Evolutionary conservation across 2,329 filamentous ascomycete species (phyloP), one percentile per base, ranked within the genome.

Genomic region (Aspergillus versicolor): DNA sequence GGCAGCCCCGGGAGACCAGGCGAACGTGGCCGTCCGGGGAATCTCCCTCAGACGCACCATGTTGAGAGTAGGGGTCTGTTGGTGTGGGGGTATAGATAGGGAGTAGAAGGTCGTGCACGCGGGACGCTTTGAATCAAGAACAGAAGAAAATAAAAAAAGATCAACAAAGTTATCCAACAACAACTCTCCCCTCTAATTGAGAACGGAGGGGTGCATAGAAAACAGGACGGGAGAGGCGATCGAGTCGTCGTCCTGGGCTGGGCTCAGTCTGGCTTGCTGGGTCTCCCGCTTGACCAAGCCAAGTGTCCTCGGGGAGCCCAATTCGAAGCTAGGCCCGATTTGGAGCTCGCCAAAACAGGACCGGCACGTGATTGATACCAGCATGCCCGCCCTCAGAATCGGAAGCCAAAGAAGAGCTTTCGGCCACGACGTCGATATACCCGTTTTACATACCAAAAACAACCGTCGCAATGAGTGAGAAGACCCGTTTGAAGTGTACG

Each of bases 11-110:
- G 92, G 89, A 66, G 91, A 96, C 93, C 94, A 99, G 71, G 94
- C 91, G 76, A 99, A 99, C 70, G 93, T 90, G 76, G 93, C 94
- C 70, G 94, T 99, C 78, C 94, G 87, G 75, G 92, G 90, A 72
- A 99, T 95, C 82, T 97, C 92, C 82, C 93, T 87, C 77, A 97
- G 83, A 80, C 92, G 90, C 78, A 97, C 93, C 94, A 99, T 99
- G 76, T 67, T 78, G 74, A 69, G 21, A 37, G 51, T 46, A 46
- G 43, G 42, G 43, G 44, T 56, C 62, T 61, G 30, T 34, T 56
- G 53, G 61, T 57, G 59, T 51, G 57, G 59, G 62, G 57, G 58
- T 53, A 53, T 53, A 53, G 51, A 59, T 52, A 56, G 41, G 51
- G 61, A 34, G 56, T 53, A 56, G 60, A 52, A 58, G 59, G 50